These are phyloP conservation scores for Ceratonia siliqua DNA, from an alignment of 306 rosid genomes.

Conservation along the genomic window DNA sequence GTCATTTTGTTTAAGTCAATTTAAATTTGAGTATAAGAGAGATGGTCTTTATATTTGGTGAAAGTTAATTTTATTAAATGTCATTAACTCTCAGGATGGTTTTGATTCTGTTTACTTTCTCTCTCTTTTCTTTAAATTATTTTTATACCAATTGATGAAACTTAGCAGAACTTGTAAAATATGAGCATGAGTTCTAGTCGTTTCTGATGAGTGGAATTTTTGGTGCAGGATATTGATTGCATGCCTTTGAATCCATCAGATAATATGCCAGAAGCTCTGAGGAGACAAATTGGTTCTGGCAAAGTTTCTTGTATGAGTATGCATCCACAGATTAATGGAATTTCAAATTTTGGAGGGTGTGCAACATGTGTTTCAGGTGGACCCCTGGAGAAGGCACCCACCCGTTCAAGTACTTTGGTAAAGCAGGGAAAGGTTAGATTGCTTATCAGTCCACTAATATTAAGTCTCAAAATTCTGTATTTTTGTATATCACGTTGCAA, in stretches of 20 bases:
- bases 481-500: background rate
- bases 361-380: conserved; percentile 40
- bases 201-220: conserved; percentile 15
- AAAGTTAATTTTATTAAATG: too few relatives aligned
- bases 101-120: too few relatives aligned
- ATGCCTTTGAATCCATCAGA: conserved; percentile 82
- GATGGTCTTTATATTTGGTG: too few relatives aligned
- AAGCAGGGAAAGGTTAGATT: conserved; percentile 53
- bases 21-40: too few relatives aligned
- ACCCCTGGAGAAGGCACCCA: conserved; percentile 52
- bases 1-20: too few relatives aligned
- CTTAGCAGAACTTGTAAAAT: background rate
- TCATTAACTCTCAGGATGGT: too few relatives aligned
- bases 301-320: conserved; percentile 46
- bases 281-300: conserved; percentile 47
- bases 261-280: conserved; percentile 75
- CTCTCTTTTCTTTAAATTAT: too few relatives aligned
- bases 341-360: conserved; percentile 46
- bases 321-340: conserved; percentile 49
- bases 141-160: background rate
- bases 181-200: background rate
- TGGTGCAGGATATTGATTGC: conserved; percentile 79
- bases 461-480: background rate
- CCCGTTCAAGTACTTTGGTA: conserved; percentile 42
- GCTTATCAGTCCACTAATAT: conserved; percentile 2